phyloP scores from a whole-genome alignment of 2,329 filamentous ascomycete genomes.

The Didymella pomorum region DNA sequence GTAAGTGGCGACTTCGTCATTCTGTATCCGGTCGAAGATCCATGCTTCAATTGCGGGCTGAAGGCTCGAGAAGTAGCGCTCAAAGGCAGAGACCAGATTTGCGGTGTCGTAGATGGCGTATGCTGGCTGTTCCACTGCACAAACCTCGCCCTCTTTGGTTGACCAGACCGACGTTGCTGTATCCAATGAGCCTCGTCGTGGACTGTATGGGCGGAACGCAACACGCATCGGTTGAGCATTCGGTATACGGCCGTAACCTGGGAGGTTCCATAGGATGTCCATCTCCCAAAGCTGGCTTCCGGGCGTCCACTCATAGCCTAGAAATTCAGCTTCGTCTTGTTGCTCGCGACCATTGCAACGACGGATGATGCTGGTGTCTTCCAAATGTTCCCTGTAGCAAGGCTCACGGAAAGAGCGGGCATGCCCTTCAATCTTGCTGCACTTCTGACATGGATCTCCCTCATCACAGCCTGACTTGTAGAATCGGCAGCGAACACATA shows the following conservation, averaged over 20 bases:
- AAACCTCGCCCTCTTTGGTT: conserved; percentile 39
- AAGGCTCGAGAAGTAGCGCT: conserved; percentile 39
- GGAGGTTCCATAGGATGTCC: conserved; percentile 48
- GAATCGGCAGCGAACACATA: conserved; percentile 47
- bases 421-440: conserved; percentile 40
- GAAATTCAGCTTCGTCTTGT: conserved; percentile 45
- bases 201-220: conserved; percentile 40
- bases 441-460: conserved; percentile 44
- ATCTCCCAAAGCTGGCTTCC: conserved; percentile 38
- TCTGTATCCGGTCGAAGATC: conserved; percentile 40
- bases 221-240: conserved; percentile 37
- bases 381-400: conserved; percentile 46
- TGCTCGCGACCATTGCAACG: conserved; percentile 48
- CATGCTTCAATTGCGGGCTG: conserved; percentile 43
- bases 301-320: conserved; percentile 41
- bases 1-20: conserved; percentile 40
- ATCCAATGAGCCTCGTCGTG: conserved; percentile 39
- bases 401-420: conserved; percentile 44
- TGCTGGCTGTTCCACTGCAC: conserved; percentile 41
- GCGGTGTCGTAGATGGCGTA: conserved; percentile 48
- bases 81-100: conserved; percentile 36
- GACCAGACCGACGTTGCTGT: conserved; percentile 42
- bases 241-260: conserved; percentile 43
- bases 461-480: conserved; percentile 48
- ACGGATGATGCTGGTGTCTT: conserved; percentile 43